Conservation (phyloP, 2,329 filamentous ascomycete species). For the Sclerotinia trifoliorum region DNA sequence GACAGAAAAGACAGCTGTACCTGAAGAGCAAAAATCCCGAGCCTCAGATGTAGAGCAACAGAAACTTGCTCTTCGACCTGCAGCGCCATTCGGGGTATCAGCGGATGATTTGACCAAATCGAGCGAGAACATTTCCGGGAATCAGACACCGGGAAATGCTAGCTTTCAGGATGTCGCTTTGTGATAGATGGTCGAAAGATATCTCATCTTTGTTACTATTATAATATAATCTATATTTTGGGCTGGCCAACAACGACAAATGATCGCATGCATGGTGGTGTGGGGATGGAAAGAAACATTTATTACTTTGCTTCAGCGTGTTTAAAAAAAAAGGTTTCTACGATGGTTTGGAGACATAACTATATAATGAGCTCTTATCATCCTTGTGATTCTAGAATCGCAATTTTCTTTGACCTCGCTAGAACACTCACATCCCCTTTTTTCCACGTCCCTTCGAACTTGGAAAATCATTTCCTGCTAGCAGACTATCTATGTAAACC, state of each 20-base stretch:
- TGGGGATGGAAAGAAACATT: conserved; percentile 15
- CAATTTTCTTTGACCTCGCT: background rate
- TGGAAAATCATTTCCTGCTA: conserved; percentile 1
- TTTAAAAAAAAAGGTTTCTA: conserved; percentile 13
- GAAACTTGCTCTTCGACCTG: conserved; percentile 52
- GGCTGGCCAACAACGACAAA: background rate
- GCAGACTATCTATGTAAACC: background rate
- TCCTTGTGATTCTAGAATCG: conserved; percentile 16
- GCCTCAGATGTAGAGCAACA: conserved; percentile 56
- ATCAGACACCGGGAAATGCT: conserved; percentile 53
- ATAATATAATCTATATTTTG: conserved; percentile 19
- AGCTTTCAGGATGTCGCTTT: conserved; percentile 65
- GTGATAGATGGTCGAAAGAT: conserved; percentile 39
- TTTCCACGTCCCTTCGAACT: background rate
- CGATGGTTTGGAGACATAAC: conserved; percentile 6
- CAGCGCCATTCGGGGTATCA: conserved; percentile 32
- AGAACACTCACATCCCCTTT: background rate
- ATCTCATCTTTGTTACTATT: conserved; percentile 16
- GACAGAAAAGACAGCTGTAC: conserved; percentile 39
- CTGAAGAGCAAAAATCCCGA: conserved; percentile 56
- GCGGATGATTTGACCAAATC: conserved; percentile 42
- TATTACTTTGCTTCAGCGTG: conserved; percentile 9
- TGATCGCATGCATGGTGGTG: conserved; percentile 20
- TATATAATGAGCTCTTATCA: conserved; percentile 15
- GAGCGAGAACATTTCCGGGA: conserved; percentile 41